Evolutionary conservation across 192 early-diverging fungal species (phyloP), one percentile per base, ranked within the genome.

Genomic region (Backusella morwellensis): DNA sequence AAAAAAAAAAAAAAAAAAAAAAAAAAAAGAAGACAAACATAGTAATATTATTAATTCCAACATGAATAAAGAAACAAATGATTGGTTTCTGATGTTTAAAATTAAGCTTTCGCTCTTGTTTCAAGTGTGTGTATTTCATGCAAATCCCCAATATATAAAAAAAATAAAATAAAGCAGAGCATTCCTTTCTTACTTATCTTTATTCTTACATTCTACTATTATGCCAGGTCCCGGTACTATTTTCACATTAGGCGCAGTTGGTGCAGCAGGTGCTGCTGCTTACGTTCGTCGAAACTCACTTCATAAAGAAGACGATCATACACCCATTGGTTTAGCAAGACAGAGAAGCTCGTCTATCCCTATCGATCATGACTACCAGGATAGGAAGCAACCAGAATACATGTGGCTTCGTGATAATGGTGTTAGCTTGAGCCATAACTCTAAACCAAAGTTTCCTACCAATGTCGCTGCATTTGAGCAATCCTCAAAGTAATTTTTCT

Each of bases 211-310:
- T 41, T 66, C 63, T 63, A 32, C 32, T 67, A 75, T 35, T 34
- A 82, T 82, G 80, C 80, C 80, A 52, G 77, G 80, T 63, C 76
- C 77, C 29, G 80, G 35, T 67, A 78, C 80, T 77, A 19, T 82
- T 50, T 75, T 82, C 26, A 72, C 80, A 23, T 56, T 82, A 26
- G 77, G 81, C 36, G 81, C 81, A 44, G 77, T 82, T 15, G 81
- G 81, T 59, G 77, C 52, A 41, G 81, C 74, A 21, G 81, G 77
- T 36, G 77, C 77, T 1, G 74, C 75, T n/a, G 75, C 63, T 52
- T 74, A 74, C 36, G 72, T 72, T 29, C 77, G 77, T 11, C 59
- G 81, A 15, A 82, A 66, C 23, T 82, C 81, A 3, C 12, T 50
- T 0, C 34, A 29, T 19, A 42, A 38, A 7, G 56, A 63, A 63